Evolutionary conservation across 179 eudicot genomes (phyloP).

Genomic region (Spinacia oleracea): DNA sequence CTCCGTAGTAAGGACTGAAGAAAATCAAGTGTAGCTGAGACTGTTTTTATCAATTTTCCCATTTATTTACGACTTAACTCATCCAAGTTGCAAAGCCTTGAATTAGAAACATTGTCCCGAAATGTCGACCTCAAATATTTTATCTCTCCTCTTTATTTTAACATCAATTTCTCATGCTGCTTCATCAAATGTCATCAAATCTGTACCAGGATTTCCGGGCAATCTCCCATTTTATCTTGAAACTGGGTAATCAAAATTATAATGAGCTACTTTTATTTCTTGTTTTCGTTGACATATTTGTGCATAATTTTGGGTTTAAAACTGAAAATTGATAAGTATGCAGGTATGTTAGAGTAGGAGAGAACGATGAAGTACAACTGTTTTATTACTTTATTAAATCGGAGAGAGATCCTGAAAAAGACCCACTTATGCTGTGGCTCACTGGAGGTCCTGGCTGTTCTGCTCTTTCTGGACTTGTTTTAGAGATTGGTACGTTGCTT

Average conservation of each 20-base stretch:
- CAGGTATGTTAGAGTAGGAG: slow-evolving; percentile 24
- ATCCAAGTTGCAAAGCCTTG: not conserved
- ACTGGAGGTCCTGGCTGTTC: slow-evolving; percentile 32
- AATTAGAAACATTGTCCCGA: not conserved
- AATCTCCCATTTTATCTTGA: slow-evolving; percentile 19
- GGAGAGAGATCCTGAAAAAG: slow-evolving; percentile 10
- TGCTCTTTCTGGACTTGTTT: slow-evolving; percentile 15
- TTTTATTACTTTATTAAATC: slow-evolving; percentile 26
- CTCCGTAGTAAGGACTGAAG: too few species aligned
- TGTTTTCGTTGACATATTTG: not conserved
- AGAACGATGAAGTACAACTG: slow-evolving; percentile 10
- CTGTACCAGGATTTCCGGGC: slow-evolving; percentile 19
- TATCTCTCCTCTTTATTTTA: not conserved
- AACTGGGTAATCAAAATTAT: slow-evolving; percentile 4
- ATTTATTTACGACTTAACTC: too few species aligned
- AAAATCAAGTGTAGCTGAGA: too few species aligned
- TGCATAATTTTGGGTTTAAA: not conserved
- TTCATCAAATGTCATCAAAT: not conserved
- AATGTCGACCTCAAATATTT: not conserved
- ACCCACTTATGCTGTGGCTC: slow-evolving; percentile 28
- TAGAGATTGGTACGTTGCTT: slow-evolving; percentile 13
- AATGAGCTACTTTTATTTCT: not conserved
- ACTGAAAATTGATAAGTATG: not conserved
- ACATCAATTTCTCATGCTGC: not conserved
- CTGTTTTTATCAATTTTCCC: too few species aligned